Percentiles rank a stretch among this genome's conserved stretches.
Evolutionary conservation across 768 basidiomycete species (phyloP).

Genomic region (Rhodotorula toruloides): DNA sequence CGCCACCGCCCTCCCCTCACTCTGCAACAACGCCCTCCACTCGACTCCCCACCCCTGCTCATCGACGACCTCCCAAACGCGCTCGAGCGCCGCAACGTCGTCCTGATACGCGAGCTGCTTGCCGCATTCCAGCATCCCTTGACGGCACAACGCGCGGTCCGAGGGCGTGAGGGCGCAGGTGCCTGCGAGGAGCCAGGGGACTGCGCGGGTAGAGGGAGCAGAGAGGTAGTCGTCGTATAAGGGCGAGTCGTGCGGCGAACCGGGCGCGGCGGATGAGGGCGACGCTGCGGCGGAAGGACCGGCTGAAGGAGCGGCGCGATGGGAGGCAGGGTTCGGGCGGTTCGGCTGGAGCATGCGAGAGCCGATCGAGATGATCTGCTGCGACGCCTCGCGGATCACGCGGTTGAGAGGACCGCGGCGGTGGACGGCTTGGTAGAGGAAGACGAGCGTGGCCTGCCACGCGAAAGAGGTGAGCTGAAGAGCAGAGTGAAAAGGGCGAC

Average conservation of each 20-base stretch:
- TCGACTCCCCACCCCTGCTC: slow-evolving; percentile 25
- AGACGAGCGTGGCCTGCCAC: slow-evolving; percentile 22
- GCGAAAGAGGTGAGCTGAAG: not conserved
- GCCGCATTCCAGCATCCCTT: slow-evolving; percentile 26
- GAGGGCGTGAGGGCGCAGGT: slow-evolving; percentile 8
- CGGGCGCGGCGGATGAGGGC: not conserved
- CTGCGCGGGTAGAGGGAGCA: slow-evolving; percentile 19
- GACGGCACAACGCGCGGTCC: slow-evolving; percentile 24
- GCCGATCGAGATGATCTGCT: slow-evolving; percentile 28
- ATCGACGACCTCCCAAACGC: slow-evolving; percentile 30
- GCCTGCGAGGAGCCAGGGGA: slow-evolving; percentile 36
- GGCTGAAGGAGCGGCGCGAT: no score
- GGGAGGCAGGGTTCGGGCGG: not conserved
- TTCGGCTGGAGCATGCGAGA: slow-evolving; percentile 8
- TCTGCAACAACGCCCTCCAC: slow-evolving; percentile 24
- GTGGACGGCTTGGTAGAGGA: slow-evolving; percentile 33
- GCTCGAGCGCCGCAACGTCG: slow-evolving; percentile 27
- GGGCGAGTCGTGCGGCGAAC: not conserved
- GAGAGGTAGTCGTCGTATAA: slow-evolving; percentile 18
- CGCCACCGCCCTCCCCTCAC: slow-evolving; percentile 26
- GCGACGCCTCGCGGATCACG: slow-evolving; percentile 6
- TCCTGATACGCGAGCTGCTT: slow-evolving; percentile 23
- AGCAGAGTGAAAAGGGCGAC: not conserved
- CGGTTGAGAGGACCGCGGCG: slow-evolving; percentile 21
- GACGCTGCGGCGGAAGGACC: no score